Percentiles rank a stretch among this genome's conserved stretches.
phyloP scores from a whole-genome alignment of 139 green algal species.

The Mesotaenium endlicherianum region DNA sequence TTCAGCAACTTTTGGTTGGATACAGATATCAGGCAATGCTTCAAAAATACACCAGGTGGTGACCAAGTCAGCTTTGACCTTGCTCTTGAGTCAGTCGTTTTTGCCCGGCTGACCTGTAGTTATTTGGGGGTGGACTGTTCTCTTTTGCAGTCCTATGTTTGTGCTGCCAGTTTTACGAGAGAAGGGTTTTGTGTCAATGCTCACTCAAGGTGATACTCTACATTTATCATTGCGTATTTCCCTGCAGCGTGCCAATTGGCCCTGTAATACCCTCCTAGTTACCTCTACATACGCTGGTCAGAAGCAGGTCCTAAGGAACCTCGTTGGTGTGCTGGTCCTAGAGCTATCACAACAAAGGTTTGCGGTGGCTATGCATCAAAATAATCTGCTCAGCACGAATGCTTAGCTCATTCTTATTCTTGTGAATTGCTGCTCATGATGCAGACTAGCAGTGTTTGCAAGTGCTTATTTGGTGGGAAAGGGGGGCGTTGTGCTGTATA shows the following conservation, averaged over 20 bases:
- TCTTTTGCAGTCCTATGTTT: constrained; percentile 23
- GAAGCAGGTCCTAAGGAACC: no score
- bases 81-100: background rate
- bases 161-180: constrained; percentile 12
- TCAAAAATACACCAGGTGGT: background rate
- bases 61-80: background rate
- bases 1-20: background rate
- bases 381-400: background rate
- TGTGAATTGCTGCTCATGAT: no score
- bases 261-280: background rate
- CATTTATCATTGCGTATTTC: background rate
- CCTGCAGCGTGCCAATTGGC: background rate
- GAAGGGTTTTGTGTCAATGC: constrained; percentile 33
- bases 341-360: no score
- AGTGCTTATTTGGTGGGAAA: no score
- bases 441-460: no score
- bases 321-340: no score
- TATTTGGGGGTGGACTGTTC: background rate
- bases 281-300: no score
- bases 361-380: background rate
- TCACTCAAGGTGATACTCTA: constrained; percentile 26
- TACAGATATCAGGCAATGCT: background rate
- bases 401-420: background rate
- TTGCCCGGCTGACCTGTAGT: background rate
- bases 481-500: no score